Evolutionary conservation across 2,329 filamentous ascomycete species (phyloP).

Genomic region (Nemania sp.): DNA sequence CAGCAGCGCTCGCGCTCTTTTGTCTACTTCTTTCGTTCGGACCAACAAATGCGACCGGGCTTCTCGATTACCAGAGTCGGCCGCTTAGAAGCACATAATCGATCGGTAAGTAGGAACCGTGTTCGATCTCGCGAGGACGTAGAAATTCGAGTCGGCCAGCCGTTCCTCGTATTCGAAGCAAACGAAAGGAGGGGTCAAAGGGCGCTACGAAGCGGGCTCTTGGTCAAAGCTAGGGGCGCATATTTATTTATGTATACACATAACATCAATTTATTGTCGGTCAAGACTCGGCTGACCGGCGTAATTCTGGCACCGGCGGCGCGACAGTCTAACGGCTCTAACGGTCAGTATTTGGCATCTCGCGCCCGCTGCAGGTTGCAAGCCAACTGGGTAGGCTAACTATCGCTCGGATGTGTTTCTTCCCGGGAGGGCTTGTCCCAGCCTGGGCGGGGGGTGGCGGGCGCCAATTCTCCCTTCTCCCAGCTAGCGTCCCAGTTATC

Average conservation of each 20-base stretch:
- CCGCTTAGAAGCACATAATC: background rate
- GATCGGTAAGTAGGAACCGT: background rate
- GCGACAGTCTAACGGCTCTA: background rate
- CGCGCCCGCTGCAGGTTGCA: no score
- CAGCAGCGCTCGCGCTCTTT: background rate
- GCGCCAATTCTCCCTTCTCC: background rate
- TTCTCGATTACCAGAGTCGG: slow-evolving; percentile 1
- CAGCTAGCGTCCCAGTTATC: slow-evolving; percentile 27
- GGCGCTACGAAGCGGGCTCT: slow-evolving; percentile 5
- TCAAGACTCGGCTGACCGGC: slow-evolving; percentile 15
- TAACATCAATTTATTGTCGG: slow-evolving; percentile 10
- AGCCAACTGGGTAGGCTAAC: background rate
- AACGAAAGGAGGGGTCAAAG: background rate
- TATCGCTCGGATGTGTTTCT: slow-evolving; percentile 17
- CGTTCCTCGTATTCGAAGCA: slow-evolving; percentile 8
- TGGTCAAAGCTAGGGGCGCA: background rate
- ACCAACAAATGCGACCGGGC: background rate
- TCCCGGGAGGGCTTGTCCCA: slow-evolving; percentile 17
- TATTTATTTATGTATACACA: background rate
- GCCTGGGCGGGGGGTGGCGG: slow-evolving; percentile 4
- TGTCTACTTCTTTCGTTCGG: background rate
- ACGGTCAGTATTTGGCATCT: background rate
- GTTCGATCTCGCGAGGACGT: background rate
- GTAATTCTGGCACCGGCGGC: slow-evolving; percentile 6
- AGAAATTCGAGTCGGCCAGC: slow-evolving; percentile 20